Evolutionary conservation across 2,329 filamentous ascomycete species (phyloP).

Genomic region (Phoma sp.): DNA sequence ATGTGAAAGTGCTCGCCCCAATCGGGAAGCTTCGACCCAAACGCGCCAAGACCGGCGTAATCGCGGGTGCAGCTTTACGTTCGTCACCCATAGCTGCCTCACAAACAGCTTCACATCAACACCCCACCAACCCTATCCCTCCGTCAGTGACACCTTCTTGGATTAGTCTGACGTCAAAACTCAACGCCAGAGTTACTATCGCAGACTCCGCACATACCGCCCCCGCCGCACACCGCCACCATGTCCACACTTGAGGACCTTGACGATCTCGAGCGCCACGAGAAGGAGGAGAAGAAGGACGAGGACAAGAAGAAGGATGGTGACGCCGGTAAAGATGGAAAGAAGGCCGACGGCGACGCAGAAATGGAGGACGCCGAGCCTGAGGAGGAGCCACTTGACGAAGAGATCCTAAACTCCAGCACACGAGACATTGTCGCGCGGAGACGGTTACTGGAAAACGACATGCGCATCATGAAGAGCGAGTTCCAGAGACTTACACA

Average conservation of each 20-base stretch:
- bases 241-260: conserved; percentile 95
- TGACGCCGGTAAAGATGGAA: conserved; percentile 59
- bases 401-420: conserved; percentile 89
- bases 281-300: conserved; percentile 72
- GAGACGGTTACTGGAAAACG: conserved; percentile 92
- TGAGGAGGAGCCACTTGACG: conserved; percentile 78
- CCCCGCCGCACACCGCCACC: conserved; percentile 37
- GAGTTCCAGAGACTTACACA: conserved; percentile 93
- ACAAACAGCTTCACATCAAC: conserved; percentile 34
- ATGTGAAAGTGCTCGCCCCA: conserved; percentile 1
- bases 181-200: not conserved
- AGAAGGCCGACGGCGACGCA: conserved; percentile 73
- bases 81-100: conserved; percentile 47
- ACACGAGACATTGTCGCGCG: conserved; percentile 94
- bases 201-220: not conserved
- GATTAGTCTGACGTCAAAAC: not conserved
- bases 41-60: conserved; percentile 32
- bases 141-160: conserved; percentile 7
- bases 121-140: conserved; percentile 18
- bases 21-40: conserved; percentile 17
- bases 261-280: conserved; percentile 82
- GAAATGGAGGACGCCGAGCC: conserved; percentile 86
- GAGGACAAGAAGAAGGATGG: conserved; percentile 59
- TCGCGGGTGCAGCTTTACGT: conserved; percentile 30
- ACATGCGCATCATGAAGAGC: conserved; percentile 98